phyloP scores from a whole-genome alignment of 257 asterid species.

The Solanum sitiens region DNA sequence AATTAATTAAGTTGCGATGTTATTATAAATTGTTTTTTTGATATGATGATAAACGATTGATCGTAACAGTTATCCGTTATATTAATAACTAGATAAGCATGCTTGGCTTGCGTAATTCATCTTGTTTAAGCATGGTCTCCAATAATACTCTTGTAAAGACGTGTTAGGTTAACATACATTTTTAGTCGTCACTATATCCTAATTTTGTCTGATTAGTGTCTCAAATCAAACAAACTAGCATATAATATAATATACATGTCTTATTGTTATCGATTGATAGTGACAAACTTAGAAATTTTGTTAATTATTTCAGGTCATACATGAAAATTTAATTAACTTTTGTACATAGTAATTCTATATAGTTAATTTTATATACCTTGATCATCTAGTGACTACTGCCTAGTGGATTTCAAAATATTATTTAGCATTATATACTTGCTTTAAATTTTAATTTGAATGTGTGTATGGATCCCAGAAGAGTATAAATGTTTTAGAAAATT shows the following conservation, averaged over 20 bases:
- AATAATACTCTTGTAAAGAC: neutral
- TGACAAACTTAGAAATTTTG: neutral
- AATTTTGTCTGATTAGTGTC: neutral
- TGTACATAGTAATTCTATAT: neutral
- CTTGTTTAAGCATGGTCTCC: neutral
- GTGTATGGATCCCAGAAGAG: neutral
- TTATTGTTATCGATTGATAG: neutral
- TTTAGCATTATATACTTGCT: neutral
- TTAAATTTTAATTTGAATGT: neutral
- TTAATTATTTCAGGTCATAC: neutral
- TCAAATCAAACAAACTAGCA: neutral
- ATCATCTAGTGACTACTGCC: neutral
- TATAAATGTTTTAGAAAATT: neutral
- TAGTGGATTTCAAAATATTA: neutral
- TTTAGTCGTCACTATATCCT: neutral
- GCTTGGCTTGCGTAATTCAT: neutral
- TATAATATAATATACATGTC: neutral
- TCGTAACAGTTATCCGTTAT: neutral
- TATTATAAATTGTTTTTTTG: neutral
- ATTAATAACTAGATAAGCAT: neutral
- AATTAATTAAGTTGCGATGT: neutral
- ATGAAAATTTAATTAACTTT: neutral
- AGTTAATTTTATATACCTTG: neutral
- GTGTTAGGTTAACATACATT: neutral
- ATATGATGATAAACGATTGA: neutral